Evolutionary conservation across 257 asterid genomes (phyloP).

Genomic region (Solanum sitiens): DNA sequence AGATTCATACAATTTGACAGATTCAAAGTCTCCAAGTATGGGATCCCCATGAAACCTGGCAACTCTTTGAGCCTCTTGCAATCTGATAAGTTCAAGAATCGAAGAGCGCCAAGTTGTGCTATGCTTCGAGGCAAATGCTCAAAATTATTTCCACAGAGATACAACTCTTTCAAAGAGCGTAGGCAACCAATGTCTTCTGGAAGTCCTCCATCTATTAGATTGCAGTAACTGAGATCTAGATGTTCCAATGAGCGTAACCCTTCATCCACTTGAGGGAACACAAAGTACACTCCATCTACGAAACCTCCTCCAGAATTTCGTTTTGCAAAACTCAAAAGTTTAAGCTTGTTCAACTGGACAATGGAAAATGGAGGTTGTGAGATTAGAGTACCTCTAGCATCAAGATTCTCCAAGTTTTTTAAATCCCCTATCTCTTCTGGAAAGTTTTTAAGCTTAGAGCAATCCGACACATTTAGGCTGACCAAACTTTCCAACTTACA

Average conservation of each 20-base stretch:
- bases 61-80: not conserved
- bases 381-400: not conserved
- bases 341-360: not conserved
- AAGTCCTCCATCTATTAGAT: not conserved
- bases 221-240: not conserved
- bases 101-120: not conserved
- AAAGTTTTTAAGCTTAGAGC: not conserved
- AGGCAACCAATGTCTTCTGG: not conserved
- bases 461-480: not conserved
- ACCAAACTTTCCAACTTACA: not conserved
- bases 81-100: not conserved
- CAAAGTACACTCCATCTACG: not conserved
- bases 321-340: not conserved
- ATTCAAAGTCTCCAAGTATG: not conserved
- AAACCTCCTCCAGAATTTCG: not conserved
- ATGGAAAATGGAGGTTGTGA: not conserved
- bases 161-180: not conserved
- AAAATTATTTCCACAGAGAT: not conserved
- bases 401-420: not conserved
- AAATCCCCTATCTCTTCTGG: not conserved
- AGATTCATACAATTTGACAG: not conserved
- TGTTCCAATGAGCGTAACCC: not conserved
- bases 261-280: not conserved
- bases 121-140: not conserved
- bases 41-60: not conserved